Evolutionary conservation across 179 eudicot genomes (phyloP).

Genomic region (Amaranthus tricolor): DNA sequence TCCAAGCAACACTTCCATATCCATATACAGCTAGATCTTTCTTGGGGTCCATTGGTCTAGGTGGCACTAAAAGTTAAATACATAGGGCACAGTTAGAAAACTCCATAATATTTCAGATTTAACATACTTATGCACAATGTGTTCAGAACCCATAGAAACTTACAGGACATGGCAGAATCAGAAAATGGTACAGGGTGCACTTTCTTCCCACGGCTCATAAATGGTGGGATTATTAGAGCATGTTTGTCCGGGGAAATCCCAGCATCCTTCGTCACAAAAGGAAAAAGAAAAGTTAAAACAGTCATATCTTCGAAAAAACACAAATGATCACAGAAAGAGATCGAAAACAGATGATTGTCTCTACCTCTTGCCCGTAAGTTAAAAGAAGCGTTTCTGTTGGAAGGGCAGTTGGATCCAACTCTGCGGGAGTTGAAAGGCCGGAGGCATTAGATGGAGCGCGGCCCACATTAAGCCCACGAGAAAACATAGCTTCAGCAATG

Average conservation of each 20-base stretch:
- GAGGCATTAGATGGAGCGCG: constrained; percentile 55
- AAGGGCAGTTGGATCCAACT: constrained; percentile 56
- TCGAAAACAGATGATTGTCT: constrained; percentile 6
- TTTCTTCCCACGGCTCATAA: constrained; percentile 70
- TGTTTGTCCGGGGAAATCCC: constrained; percentile 80
- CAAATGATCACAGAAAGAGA: not conserved
- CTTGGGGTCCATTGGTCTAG: constrained; percentile 83
- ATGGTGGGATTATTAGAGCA: constrained; percentile 81
- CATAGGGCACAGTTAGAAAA: constrained; percentile 2
- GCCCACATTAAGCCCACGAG: constrained; percentile 52
- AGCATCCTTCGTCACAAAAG: constrained; percentile 53
- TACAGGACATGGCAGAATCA: constrained; percentile 74
- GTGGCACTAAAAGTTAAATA: constrained; percentile 50
- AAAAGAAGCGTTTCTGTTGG: constrained; percentile 67
- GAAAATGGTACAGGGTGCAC: constrained; percentile 66
- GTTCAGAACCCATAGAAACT: constrained; percentile 20
- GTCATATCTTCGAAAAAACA: constrained; percentile 8
- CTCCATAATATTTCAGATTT: not conserved
- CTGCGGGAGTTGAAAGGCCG: constrained; percentile 71
- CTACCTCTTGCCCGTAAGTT: constrained; percentile 85
- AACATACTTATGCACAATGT: not conserved
- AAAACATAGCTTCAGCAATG: constrained; percentile 49
- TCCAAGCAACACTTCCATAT: constrained; percentile 97
- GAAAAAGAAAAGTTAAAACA: not conserved
- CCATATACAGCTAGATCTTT: constrained; percentile 89